Evolutionary conservation across 805 yeast genomes (phyloP).

Genomic region (Nakazawaea ishiwadae): DNA sequence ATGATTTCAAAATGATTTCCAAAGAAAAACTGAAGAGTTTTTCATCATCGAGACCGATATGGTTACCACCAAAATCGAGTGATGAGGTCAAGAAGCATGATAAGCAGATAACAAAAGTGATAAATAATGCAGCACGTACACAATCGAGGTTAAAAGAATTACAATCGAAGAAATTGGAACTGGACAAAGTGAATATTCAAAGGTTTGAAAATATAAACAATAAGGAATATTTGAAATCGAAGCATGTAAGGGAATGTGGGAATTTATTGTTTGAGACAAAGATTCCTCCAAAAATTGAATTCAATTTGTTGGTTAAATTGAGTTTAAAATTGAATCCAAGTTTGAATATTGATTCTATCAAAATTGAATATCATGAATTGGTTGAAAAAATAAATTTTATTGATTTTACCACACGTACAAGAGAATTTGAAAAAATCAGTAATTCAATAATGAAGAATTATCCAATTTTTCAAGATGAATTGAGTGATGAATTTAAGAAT

Average conservation of each 20-base stretch:
- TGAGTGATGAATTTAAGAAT: conserved; percentile 1
- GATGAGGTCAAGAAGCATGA: conserved; percentile 53
- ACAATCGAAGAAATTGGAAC: conserved; percentile 27
- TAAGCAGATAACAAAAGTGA: conserved; percentile 40
- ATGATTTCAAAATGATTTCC: conserved; percentile 57
- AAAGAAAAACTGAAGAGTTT: conserved; percentile 51
- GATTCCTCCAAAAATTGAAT: conserved; percentile 18
- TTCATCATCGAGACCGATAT: conserved; percentile 63
- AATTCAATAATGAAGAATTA: not conserved
- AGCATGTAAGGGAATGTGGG: conserved; percentile 24
- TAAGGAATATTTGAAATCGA: conserved; percentile 20
- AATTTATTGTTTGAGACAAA: conserved; percentile 28
- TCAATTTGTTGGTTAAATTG: conserved; percentile 13
- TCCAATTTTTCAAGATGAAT: conserved; percentile 9
- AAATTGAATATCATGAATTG: not conserved
- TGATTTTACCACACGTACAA: conserved; percentile 3
- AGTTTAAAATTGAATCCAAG: conserved; percentile 7
- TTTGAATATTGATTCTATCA: conserved; percentile 11
- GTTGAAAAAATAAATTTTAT: not conserved
- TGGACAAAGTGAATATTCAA: conserved; percentile 26
- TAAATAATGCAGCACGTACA: conserved; percentile 25
- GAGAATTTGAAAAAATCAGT: conserved; percentile 5
- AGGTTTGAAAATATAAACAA: conserved; percentile 25
- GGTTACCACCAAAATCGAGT: conserved; percentile 62
- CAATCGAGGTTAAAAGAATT: conserved; percentile 23